Conservation (phyloP, 2,329 filamentous ascomycete species). For the Escovopsis sp. region DNA sequence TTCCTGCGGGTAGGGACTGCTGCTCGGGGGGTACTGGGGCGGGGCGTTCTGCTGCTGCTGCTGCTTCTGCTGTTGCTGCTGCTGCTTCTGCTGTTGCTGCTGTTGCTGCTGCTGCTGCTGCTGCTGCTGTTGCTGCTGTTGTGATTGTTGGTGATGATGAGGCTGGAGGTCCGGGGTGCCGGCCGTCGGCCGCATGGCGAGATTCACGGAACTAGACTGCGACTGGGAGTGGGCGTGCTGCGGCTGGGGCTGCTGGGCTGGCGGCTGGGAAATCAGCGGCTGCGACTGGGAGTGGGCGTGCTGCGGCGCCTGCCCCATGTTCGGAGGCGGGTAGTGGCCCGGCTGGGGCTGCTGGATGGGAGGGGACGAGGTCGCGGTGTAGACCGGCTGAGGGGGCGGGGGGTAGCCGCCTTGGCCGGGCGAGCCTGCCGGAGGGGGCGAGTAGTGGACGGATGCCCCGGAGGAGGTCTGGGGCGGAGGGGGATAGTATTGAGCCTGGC, state of each 20-base stretch:
- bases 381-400: conserved; percentile 14
- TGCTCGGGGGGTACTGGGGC: conserved; percentile 17
- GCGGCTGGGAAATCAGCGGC: conserved; percentile 1
- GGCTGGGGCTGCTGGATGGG: conserved; percentile 13
- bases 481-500: conserved; percentile 31
- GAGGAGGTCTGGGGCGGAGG: conserved; percentile 10
- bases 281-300: conserved; percentile 11
- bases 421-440: conserved; percentile 13
- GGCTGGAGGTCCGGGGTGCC: conserved; percentile 10
- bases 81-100: no score
- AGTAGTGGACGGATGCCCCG: conserved; percentile 11
- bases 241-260: no score
- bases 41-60: conserved; percentile 15
- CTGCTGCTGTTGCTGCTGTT: conserved; percentile 14
- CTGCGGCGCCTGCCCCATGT: conserved; percentile 9
- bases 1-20: conserved; percentile 7
- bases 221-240: no score
- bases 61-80: conserved; percentile 3
- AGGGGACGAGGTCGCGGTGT: conserved; percentile 13
- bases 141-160: conserved; percentile 8
- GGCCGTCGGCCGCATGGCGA: conserved; percentile 13
- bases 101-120: conserved; percentile 15
- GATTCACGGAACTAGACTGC: background rate
- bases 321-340: conserved; percentile 14
- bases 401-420: conserved; percentile 12